phyloP scores from a whole-genome alignment of 805 yeast species.

The Candida piceae region DNA sequence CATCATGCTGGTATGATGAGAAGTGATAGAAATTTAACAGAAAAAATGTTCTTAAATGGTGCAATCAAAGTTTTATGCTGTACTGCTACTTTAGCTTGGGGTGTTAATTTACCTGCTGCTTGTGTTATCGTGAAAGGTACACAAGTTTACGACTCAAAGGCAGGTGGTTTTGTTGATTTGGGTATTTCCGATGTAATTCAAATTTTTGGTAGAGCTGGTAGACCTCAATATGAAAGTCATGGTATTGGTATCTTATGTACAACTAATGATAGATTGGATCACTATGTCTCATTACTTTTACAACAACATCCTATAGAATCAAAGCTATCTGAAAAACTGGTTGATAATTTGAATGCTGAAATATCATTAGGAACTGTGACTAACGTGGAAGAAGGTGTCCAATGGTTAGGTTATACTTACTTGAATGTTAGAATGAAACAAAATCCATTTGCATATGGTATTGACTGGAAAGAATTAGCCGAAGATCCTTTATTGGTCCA shows the following conservation, averaged over 20 bases:
- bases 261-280: constrained; percentile 73
- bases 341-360: constrained; percentile 94
- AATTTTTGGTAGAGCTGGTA: constrained; percentile 98
- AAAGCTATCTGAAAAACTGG: constrained; percentile 65
- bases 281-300: constrained; percentile 80
- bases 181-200: constrained; percentile 97
- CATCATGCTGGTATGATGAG: constrained; percentile 98
- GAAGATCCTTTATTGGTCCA: constrained; percentile 78
- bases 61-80: constrained; percentile 86
- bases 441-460: constrained; percentile 89
- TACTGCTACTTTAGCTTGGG: constrained; percentile 99
- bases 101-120: constrained; percentile 97
- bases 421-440: constrained; percentile 90
- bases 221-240: constrained; percentile 89
- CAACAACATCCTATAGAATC: constrained; percentile 98
- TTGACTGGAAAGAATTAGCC: constrained; percentile 78
- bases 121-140: constrained; percentile 96
- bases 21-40: constrained; percentile 83
- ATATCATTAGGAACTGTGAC: constrained; percentile 94
- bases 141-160: constrained; percentile 88
- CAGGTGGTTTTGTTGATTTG: constrained; percentile 89
- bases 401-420: constrained; percentile 97
- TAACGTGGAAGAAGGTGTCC: constrained; percentile 87
- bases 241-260: constrained; percentile 95
- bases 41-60: constrained; percentile 79